These are phyloP conservation scores for Rhizoctonia solani DNA, from an alignment of 1,284 basidiomycete genomes.

Conservation along the genomic window DNA sequence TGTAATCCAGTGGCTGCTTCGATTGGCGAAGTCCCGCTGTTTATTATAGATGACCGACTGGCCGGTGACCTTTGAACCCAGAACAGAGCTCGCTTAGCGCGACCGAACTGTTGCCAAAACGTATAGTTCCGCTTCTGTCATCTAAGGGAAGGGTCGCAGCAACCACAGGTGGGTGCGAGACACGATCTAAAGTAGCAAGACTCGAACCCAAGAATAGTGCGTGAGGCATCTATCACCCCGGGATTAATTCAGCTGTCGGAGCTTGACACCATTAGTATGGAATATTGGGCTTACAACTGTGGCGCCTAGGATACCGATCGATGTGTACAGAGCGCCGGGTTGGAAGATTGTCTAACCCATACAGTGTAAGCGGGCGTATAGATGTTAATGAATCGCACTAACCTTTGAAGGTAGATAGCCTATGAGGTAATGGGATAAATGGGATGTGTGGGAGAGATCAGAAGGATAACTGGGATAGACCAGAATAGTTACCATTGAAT, in stretches of 20 bases:
- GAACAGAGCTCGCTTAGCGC: constrained; percentile 19
- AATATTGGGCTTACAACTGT: constrained; percentile 61
- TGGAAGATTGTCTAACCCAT: constrained; percentile 58
- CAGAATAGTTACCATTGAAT: constrained; percentile 70
- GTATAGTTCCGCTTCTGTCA: constrained; percentile 19
- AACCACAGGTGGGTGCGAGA: constrained; percentile 42
- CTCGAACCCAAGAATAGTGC: constrained; percentile 87
- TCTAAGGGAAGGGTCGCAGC: not conserved
- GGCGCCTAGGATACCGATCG: constrained; percentile 81
- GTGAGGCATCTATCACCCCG: constrained; percentile 66
- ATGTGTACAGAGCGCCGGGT: constrained; percentile 74
- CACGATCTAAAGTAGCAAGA: constrained; percentile 78
- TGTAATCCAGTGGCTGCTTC: not conserved
- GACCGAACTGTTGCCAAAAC: constrained; percentile 26
- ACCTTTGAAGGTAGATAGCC: constrained; percentile 33
- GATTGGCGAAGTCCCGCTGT: not conserved
- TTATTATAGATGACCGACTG: not conserved
- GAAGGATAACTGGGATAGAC: not conserved
- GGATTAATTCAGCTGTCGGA: constrained; percentile 3
- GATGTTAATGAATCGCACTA: constrained; percentile 50
- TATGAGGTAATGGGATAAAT: not conserved
- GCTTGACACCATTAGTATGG: constrained; percentile 4
- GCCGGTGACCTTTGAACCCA: constrained; percentile 17
- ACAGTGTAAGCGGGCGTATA: not conserved
- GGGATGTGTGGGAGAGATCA: no score